These are phyloP conservation scores for Sporothrix humicola DNA, from an alignment of 2,329 filamentous ascomycete genomes.

Conservation along the genomic window DNA sequence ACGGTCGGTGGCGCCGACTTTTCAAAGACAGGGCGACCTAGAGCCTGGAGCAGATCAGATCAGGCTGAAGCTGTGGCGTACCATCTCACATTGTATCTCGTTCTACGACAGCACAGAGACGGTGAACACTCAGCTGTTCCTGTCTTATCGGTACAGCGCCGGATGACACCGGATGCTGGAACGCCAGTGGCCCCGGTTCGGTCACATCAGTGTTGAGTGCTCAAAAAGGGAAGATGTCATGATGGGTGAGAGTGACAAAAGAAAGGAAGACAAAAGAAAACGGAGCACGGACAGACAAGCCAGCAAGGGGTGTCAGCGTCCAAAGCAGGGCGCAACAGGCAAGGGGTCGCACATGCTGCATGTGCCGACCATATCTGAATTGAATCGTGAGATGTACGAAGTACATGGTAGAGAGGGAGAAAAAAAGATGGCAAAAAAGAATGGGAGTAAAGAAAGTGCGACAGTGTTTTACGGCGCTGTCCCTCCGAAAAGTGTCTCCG, in stretches of 20 bases:
- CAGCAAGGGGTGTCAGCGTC: constrained; percentile 19
- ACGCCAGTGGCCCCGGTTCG: not conserved
- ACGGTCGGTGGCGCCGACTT: constrained; percentile 24
- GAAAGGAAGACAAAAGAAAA: not conserved
- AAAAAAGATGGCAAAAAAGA: not conserved
- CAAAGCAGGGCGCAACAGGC: not conserved
- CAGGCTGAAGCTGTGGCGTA: not conserved
- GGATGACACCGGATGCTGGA: constrained; percentile 20
- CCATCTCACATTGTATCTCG: not conserved
- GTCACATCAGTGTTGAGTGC: not conserved
- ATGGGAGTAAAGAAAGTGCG: not conserved
- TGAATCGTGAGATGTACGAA: constrained; percentile 18
- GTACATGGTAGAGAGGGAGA: not conserved
- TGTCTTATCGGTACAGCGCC: not conserved
- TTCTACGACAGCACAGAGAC: not conserved
- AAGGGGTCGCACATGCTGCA: constrained; percentile 8
- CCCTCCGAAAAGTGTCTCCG: not conserved
- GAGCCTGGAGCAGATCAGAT: not conserved
- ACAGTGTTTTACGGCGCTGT: not conserved
- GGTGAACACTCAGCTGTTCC: too few species aligned
- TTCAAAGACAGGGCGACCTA: too few species aligned
- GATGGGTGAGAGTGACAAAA: too few species aligned
- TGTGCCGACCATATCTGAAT: constrained; percentile 1
- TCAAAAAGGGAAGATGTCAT: not conserved
- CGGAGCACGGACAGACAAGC: not conserved